Conservation (phyloP, 2,329 filamentous ascomycete genomes). For the Karstenula rhodostoma region DNA sequence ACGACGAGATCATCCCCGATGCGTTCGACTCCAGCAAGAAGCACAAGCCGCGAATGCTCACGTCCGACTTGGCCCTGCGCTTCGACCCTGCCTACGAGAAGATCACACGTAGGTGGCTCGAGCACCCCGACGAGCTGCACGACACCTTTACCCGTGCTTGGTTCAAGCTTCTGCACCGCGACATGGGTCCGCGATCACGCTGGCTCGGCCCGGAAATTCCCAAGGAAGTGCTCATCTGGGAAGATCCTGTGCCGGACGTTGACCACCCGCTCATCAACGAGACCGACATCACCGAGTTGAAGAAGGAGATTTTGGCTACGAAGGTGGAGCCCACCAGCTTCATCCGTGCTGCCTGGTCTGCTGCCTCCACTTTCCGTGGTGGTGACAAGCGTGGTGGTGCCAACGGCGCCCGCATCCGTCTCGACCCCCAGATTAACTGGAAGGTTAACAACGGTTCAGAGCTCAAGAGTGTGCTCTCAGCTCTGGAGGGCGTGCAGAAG, state of each 20-base stretch:
- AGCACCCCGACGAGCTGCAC: conserved; percentile 72
- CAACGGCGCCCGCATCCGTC: conserved; percentile 80
- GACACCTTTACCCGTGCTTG: conserved; percentile 77
- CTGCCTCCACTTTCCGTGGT: conserved; percentile 54
- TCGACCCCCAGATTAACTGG: conserved; percentile 76
- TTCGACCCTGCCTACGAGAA: conserved; percentile 77
- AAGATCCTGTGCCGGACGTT: conserved; percentile 72
- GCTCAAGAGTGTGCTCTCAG: conserved; percentile 67
- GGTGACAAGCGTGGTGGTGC: conserved; percentile 84
- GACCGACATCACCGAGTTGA: conserved; percentile 70
- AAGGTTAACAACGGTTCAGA: conserved; percentile 75
- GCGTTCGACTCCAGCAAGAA: conserved; percentile 75
- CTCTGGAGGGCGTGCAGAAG: conserved; percentile 71
- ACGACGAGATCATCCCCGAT: conserved; percentile 73
- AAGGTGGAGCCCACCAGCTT: conserved; percentile 69
- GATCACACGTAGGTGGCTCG: conserved; percentile 74
- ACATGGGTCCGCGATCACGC: conserved; percentile 74
- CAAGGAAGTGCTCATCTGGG: conserved; percentile 74
- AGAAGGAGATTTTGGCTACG: conserved; percentile 72
- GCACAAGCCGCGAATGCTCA: conserved; percentile 79
- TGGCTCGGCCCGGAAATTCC: conserved; percentile 80
- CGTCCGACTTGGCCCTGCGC: conserved; percentile 75
- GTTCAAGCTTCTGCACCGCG: conserved; percentile 86
- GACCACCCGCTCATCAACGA: conserved; percentile 67
- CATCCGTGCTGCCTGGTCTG: conserved; percentile 58